These are phyloP conservation scores for Jatropha podagrica DNA, from an alignment of 441 rosid genomes.

Conservation along the genomic window DNA sequence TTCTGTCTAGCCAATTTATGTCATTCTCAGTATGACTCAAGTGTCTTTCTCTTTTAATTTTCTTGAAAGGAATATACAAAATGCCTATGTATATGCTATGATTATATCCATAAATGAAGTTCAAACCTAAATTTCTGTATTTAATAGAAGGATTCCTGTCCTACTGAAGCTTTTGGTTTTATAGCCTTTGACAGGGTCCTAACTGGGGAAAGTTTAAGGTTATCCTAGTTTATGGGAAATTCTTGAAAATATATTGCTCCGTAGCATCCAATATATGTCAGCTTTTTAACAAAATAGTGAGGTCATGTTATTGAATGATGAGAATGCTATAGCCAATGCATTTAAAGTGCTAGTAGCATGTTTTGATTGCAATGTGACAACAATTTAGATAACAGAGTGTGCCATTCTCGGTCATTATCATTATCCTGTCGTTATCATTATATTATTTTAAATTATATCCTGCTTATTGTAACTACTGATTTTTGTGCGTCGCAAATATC, in stretches of 20 bases:
- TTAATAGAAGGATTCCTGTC: background rate
- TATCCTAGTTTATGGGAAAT: background rate
- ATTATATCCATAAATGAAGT: background rate
- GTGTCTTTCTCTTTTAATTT: background rate
- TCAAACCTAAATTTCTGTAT: background rate
- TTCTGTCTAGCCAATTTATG: background rate
- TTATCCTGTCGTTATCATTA: background rate
- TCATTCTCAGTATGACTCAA: background rate
- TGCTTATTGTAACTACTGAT: background rate
- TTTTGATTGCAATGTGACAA: background rate
- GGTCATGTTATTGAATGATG: background rate
- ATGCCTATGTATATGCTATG: background rate
- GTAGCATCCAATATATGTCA: background rate
- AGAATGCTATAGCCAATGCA: background rate
- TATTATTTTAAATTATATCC: background rate
- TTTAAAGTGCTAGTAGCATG: background rate
- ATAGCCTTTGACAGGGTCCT: background rate
- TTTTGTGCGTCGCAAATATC: conserved; percentile 9
- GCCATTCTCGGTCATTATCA: background rate
- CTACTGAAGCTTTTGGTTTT: background rate
- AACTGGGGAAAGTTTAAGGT: background rate
- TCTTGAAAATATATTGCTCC: background rate
- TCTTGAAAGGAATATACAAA: background rate
- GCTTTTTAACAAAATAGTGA: background rate
- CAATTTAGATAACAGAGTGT: background rate